Conservation (phyloP, 1,284 basidiomycete genomes). For the Coniferiporia sulphurascens region DNA sequence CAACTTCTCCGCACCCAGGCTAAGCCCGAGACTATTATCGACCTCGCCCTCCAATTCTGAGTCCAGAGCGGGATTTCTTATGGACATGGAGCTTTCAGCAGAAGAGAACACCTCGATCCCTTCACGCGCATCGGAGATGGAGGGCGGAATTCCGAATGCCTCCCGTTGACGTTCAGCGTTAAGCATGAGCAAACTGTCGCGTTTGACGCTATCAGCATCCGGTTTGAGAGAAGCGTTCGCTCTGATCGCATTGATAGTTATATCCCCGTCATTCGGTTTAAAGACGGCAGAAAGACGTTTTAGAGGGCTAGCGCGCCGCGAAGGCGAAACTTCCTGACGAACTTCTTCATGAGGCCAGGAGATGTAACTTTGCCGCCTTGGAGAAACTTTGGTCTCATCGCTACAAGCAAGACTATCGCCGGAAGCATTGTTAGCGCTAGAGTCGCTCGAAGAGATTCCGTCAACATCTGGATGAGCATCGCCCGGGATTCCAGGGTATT, state of each 20-base stretch:
- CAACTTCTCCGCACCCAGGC: constrained; percentile 15
- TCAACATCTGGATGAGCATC: neutral
- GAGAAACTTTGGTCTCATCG: neutral
- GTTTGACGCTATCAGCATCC: constrained; percentile 1
- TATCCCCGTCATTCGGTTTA: neutral
- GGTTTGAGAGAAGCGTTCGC: neutral
- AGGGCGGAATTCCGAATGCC: constrained; percentile 18
- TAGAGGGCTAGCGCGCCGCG: neutral
- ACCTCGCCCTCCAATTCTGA: constrained; percentile 13
- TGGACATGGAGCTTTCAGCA: constrained; percentile 13
- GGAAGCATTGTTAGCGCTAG: neutral
- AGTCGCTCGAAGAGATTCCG: neutral
- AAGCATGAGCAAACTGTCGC: constrained; percentile 15
- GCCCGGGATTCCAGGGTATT: neutral
- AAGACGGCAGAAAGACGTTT: neutral
- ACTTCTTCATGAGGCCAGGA: neutral
- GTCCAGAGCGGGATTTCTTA: constrained; percentile 8
- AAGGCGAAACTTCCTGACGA: neutral
- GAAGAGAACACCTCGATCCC: neutral
- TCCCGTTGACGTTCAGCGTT: constrained; percentile 16
- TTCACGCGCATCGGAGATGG: constrained; percentile 6
- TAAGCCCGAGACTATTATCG: constrained; percentile 8
- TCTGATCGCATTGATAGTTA: neutral
- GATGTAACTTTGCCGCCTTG: neutral
- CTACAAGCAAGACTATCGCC: neutral